These are phyloP conservation scores for Tulasnella sp. DNA, from an alignment of 768 basidiomycete species.

Conservation along the genomic window DNA sequence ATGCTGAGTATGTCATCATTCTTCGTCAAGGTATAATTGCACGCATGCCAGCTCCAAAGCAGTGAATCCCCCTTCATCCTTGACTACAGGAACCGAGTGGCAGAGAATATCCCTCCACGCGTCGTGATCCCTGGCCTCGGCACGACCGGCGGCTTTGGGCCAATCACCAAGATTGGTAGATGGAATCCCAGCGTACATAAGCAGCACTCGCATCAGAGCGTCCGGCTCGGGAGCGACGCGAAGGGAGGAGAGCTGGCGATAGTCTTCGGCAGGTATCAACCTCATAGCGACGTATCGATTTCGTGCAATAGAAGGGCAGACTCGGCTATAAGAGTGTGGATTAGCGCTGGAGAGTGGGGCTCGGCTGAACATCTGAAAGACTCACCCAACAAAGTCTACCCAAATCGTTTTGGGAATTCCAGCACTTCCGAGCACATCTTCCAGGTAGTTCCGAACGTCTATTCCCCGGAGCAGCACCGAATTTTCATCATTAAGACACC, in stretches of 20 bases:
- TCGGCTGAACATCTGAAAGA: too few relatives aligned
- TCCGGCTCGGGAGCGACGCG: constrained; percentile 6
- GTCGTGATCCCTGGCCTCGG: neutral
- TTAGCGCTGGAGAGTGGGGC: neutral
- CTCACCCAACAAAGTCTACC: constrained; percentile 3
- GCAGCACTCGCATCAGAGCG: neutral
- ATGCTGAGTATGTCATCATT: neutral
- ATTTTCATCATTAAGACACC: neutral
- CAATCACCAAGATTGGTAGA: neutral
- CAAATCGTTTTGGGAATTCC: neutral
- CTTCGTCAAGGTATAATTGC: neutral
- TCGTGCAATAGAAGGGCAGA: neutral
- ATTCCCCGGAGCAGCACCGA: neutral
- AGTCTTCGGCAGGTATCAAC: neutral
- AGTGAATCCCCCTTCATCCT: neutral
- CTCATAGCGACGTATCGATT: neutral
- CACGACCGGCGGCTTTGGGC: neutral
- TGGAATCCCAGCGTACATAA: constrained; percentile 5
- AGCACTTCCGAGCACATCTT: neutral
- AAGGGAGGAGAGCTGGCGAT: neutral
- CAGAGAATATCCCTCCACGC: neutral
- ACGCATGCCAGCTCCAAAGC: neutral
- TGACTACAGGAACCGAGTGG: neutral
- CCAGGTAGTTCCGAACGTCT: neutral
- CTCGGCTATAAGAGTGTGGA: neutral